Evolutionary conservation across 1,139 yeast species (phyloP), one percentile per base, ranked within the genome.

Genomic region (Zygoascus meyerae): DNA sequence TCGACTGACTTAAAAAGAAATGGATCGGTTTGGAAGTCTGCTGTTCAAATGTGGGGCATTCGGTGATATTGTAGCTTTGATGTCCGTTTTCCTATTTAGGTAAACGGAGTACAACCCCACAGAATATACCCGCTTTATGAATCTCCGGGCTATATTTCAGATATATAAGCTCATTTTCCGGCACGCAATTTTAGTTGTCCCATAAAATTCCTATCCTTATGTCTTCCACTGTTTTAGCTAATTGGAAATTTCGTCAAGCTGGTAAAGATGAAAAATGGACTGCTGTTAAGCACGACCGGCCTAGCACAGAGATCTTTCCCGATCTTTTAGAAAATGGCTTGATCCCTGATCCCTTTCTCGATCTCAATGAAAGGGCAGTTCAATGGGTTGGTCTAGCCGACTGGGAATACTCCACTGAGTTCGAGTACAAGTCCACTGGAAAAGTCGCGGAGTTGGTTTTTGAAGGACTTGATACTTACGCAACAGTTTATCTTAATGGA

Each of bases 401-500:
- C 44, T 58, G 62, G 62, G 61, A 55, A 42, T 58, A 58, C 46
- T 11, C 17, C 34, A 29, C 54, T 14, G 52, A 44, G 17, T 61
- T 65, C 41, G 34, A 36, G 7, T 16, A 14, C 17, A 17, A 4
- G 2, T 9, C 15, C 14, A 17, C 11, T 9, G 11, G 12, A 1
- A 10, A 34, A 5, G 32, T 42, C 48, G 55, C 54, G 55, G 61
- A 59, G 31, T 55, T 73, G 48, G 56, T 65, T 2, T 69, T 72
- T 51, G 71, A 71, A 45, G 77, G 77, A 3, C 60, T 73, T 40
- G 77, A 73, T 52, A 73, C 77, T 1, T 66, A 68, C 55, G 71
- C 74, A 3, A 60, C 63, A 2, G 69, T 73, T 1, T 61, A 51
- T 33, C 48, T 73, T 30, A 73, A 73, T 46, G 71, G 59, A 1